phyloP scores from a whole-genome alignment of 495 filamentous ascomycete species.

The Penicillium coffeae region DNA sequence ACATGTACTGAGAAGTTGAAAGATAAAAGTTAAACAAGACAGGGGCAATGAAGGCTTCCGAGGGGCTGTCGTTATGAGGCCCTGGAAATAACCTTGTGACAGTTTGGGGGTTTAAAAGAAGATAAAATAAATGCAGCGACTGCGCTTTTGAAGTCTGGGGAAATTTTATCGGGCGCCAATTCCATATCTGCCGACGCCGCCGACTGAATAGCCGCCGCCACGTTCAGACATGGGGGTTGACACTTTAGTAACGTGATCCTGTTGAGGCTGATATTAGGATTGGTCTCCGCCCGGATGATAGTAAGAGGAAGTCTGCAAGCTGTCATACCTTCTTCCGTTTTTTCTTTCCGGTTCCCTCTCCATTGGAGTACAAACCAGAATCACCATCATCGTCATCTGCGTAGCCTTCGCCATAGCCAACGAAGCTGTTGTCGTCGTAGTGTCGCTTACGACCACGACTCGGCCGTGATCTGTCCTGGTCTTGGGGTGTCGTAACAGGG shows the following conservation, averaged over 20 bases:
- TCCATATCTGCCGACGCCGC: constrained; percentile 46
- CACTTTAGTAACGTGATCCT: constrained; percentile 46
- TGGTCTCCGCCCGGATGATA: background rate
- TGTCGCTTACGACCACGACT: constrained; percentile 62
- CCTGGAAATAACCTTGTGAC: constrained; percentile 12
- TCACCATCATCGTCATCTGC: constrained; percentile 59
- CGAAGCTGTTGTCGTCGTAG: constrained; percentile 65
- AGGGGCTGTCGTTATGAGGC: background rate
- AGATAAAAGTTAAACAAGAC: constrained; percentile 16
- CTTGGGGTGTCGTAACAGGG: constrained; percentile 26
- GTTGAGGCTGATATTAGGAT: constrained; percentile 3
- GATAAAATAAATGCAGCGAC: constrained; percentile 3
- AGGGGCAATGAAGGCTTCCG: constrained; percentile 6
- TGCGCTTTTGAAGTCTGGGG: constrained; percentile 17
- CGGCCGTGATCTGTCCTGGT: constrained; percentile 46
- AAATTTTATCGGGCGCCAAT: constrained; percentile 41
- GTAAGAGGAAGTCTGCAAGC: constrained; percentile 2
- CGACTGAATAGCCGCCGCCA: constrained; percentile 44
- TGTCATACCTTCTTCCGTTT: constrained; percentile 51
- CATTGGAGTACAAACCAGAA: constrained; percentile 42
- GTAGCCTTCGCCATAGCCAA: constrained; percentile 65
- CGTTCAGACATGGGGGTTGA: constrained; percentile 43
- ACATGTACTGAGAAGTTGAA: constrained; percentile 43
- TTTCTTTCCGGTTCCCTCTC: constrained; percentile 44
- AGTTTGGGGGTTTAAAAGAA: constrained; percentile 13